A percentile compares a stretch with the other conserved stretches of the same genome.
These are phyloP conservation scores for Umbelopsis sp. DNA, from an alignment of 192 early-diverging fungal species.

Conservation along the genomic window DNA sequence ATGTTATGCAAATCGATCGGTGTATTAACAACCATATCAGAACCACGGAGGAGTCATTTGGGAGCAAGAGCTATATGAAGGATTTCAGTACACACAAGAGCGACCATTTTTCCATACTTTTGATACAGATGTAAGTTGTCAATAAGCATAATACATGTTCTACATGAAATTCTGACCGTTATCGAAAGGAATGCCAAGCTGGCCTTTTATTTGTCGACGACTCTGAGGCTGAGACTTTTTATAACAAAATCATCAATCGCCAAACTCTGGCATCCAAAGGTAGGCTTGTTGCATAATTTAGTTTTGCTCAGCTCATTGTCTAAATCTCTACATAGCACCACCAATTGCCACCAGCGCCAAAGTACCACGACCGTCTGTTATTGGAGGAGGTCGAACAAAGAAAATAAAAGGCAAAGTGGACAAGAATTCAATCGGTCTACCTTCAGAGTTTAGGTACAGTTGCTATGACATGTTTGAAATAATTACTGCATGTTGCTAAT, in stretches of 20 bases:
- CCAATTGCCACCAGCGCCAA: background rate
- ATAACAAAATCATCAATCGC: slow-evolving; percentile 23
- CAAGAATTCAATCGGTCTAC: slow-evolving; percentile 59
- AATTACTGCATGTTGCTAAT: background rate
- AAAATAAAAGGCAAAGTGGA: slow-evolving; percentile 51
- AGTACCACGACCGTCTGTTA: background rate
- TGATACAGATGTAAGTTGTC: slow-evolving; percentile 59
- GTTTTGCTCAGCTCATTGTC: background rate
- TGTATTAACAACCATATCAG: slow-evolving; percentile 11
- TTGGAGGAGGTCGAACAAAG: slow-evolving; percentile 33
- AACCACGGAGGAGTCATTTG: slow-evolving; percentile 64
- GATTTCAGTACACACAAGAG: slow-evolving; percentile 67
- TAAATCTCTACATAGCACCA: background rate
- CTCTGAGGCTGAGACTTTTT: slow-evolving; percentile 15
- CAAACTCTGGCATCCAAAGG: background rate
- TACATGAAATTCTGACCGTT: background rate
- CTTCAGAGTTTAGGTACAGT: slow-evolving; percentile 44
- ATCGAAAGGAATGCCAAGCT: slow-evolving; percentile 20
- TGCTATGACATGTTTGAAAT: background rate
- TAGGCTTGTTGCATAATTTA: background rate
- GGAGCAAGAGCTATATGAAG: slow-evolving; percentile 82
- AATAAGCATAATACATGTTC: background rate
- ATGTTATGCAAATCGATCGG: too few relatives aligned
- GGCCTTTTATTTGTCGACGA: slow-evolving; percentile 22
- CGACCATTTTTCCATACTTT: slow-evolving; percentile 73